Evolutionary conservation across 2,329 filamentous ascomycete genomes (phyloP).

Genomic region (Stenocarpella maydis): DNA sequence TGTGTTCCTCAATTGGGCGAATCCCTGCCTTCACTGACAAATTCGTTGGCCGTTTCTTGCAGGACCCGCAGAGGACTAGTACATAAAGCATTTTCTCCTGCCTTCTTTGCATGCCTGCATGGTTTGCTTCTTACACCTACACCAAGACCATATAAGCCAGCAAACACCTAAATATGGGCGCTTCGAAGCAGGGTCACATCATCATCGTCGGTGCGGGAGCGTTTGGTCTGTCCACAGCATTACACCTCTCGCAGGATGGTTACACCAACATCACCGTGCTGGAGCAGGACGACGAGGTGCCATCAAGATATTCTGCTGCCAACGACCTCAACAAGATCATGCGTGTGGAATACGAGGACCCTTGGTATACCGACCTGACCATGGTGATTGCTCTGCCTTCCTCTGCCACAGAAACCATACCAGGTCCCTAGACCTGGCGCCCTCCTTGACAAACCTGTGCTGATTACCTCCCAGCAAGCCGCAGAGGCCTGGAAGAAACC

Average conservation of each 20-base stretch:
- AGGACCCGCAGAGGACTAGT: background rate
- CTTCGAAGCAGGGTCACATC: constrained; percentile 36
- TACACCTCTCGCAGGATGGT: constrained; percentile 53
- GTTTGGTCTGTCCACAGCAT: constrained; percentile 59
- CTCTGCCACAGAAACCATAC: constrained; percentile 49
- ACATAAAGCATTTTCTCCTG: background rate
- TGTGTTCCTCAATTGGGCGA: background rate
- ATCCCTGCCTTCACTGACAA: background rate
- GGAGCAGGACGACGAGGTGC: constrained; percentile 50
- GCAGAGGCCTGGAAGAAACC: constrained; percentile 61
- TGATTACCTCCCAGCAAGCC: constrained; percentile 47
- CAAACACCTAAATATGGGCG: background rate
- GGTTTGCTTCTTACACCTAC: background rate
- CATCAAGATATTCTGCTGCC: constrained; percentile 60
- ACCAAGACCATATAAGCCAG: background rate
- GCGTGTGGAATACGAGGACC: constrained; percentile 65
- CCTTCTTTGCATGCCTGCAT: background rate
- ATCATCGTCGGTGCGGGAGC: constrained; percentile 56
- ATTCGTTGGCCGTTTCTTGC: background rate
- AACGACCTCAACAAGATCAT: constrained; percentile 71
- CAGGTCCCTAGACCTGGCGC: constrained; percentile 30
- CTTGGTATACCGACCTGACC: constrained; percentile 62
- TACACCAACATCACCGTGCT: constrained; percentile 57
- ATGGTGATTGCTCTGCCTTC: background rate
- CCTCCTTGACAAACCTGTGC: background rate